Evolutionary conservation across 2,329 filamentous ascomycete genomes (phyloP).

Genomic region (Dothideomycetes sp.): DNA sequence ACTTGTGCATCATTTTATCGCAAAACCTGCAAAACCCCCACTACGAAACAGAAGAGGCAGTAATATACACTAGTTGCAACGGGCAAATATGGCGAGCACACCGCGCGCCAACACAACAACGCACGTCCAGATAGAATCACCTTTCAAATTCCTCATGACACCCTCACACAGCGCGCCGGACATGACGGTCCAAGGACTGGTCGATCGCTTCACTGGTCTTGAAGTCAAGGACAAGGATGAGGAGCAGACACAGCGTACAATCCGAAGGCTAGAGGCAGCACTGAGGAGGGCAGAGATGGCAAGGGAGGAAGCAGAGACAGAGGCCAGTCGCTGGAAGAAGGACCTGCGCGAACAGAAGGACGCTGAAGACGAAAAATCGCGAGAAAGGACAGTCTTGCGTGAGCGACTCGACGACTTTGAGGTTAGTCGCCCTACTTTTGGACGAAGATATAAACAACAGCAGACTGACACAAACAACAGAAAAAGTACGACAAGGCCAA

Average conservation of each 20-base stretch:
- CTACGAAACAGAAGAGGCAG: too few species aligned
- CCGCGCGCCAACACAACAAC: too few species aligned
- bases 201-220: conserved; percentile 64
- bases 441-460: conserved; percentile 20
- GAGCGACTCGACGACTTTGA: conserved; percentile 28
- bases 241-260: conserved; percentile 29
- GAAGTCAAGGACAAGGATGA: conserved; percentile 42
- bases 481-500: conserved; percentile 19
- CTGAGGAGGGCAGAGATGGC: conserved; percentile 36
- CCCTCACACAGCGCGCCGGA: conserved; percentile 12
- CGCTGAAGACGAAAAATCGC: conserved; percentile 55
- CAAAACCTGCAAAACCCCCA: too few species aligned
- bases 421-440: conserved; percentile 5
- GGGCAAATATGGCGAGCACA: too few species aligned
- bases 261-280: conserved; percentile 35
- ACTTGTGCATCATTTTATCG: too few species aligned
- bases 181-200: conserved; percentile 31
- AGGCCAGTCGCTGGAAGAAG: conserved; percentile 54
- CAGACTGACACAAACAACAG: conserved; percentile 19
- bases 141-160: conserved; percentile 10
- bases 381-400: conserved; percentile 58
- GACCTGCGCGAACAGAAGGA: conserved; percentile 50
- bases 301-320: conserved; percentile 59
- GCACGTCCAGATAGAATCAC: conserved; percentile 5
- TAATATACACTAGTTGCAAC: too few species aligned